Evolutionary conservation across 202 grass and related monocot genomes (phyloP), one percentile per base, ranked within the genome.

Genomic region (Carex sylvatica): DNA sequence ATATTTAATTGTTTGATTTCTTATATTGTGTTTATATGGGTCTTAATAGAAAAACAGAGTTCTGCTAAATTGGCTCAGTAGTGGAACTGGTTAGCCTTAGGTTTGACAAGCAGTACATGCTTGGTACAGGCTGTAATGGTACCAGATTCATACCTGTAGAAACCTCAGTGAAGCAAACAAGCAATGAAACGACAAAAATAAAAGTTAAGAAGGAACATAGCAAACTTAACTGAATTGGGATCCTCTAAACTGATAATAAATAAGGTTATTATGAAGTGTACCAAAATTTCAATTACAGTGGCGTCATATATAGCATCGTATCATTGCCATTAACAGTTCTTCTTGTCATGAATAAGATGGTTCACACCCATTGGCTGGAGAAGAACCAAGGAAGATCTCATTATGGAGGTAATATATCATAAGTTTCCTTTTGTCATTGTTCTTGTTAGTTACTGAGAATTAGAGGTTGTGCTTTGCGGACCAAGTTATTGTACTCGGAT

Each of bases 281-380:
- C 52, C 24, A 33, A 35, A 58, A 33, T 77, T 77, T 35, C 51
- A 35, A 77, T 36, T 18, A 33, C 8, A 15, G 47, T 31, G 13
- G 16, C 23, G 2, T 53, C 67, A 72, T 51, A 49, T 51, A 72
- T 26, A 24, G 69, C 10, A 10, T 56, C 4, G 15, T 76, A 10
- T 33, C 72, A 33, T 76, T 56, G 72, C 24, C 24, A 36, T 58
- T 76, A 35, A 77, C 26, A 77, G 51, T 19, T 56, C 42, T 66
- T 20, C 78, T 79, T 91, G 16, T 85, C 88, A 63, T 89, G 71
- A 85, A 85, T 90, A 78, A 98, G 95, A 93, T 95, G 89, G 88
- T 95, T 98, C 88, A 95, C 95, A 66, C 87, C 54, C 84, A 90
- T 84, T 90, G 95, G 95, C 56, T 98, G 95, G 95, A 93, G 86